A percentile compares a stretch with the other conserved stretches of the same genome.
Conservation (phyloP, 2,329 filamentous ascomycete genomes). For the Dothideomycetes sp. region DNA sequence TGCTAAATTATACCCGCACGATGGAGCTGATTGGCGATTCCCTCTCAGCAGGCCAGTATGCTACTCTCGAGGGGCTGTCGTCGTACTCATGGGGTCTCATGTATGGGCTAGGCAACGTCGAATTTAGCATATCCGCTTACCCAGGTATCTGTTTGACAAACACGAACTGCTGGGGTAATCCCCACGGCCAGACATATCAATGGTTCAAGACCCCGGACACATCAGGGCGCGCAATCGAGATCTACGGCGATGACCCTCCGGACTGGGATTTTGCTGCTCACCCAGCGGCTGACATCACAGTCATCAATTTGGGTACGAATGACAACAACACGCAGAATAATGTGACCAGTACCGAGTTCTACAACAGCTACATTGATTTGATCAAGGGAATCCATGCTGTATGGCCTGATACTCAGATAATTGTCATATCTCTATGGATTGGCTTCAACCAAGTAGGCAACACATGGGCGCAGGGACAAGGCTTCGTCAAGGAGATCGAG, state of each 20-base stretch:
- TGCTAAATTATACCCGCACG: slow-evolving; percentile 23
- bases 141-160: slow-evolving; percentile 48
- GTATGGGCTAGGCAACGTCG: slow-evolving; percentile 46
- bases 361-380: slow-evolving; percentile 29
- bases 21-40: slow-evolving; percentile 37
- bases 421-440: slow-evolving; percentile 41
- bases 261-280: slow-evolving; percentile 23
- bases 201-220: slow-evolving; percentile 49
- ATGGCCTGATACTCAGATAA: slow-evolving; percentile 31
- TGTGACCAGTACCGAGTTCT: slow-evolving; percentile 27
- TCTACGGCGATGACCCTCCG: slow-evolving; percentile 29
- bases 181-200: slow-evolving; percentile 35
- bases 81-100: slow-evolving; percentile 46
- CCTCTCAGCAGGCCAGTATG: slow-evolving; percentile 45
- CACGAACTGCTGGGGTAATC: slow-evolving; percentile 29
- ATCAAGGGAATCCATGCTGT: slow-evolving; percentile 28
- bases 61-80: slow-evolving; percentile 47
- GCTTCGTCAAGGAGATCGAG: slow-evolving; percentile 40
- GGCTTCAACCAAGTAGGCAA: slow-evolving; percentile 42
- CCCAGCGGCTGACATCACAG: slow-evolving; percentile 28
- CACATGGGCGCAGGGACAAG: slow-evolving; percentile 35
- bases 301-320: slow-evolving; percentile 38
- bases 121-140: slow-evolving; percentile 48
- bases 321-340: slow-evolving; percentile 32
- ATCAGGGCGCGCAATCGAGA: slow-evolving; percentile 31